Base-by-base conservation (phyloP, 371 early-diverging fungal genomes). In the Capniomyces stellatus region DNA sequence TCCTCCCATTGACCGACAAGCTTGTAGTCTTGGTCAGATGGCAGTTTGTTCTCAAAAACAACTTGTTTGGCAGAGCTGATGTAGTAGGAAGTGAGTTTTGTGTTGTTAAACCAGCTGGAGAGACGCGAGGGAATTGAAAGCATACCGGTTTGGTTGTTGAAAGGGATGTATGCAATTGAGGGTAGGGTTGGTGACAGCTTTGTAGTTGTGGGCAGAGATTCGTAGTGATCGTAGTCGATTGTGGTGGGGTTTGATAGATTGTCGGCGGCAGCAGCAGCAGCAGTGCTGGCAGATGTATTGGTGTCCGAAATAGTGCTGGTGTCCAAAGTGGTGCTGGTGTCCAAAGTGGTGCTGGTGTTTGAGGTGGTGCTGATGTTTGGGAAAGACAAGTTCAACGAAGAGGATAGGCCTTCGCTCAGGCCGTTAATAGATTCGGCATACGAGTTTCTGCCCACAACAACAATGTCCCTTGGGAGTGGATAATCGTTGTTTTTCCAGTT, bases 31-130 rank as follows among this genome's bases (percentile, higher is more conserved):
- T 18, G 3, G 18, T 22, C 27, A 18, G 23, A 51, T 8, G 51
- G 64, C 31, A 43, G 54, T 3, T 60, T 64, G 25, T 58, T 55
- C 51, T 68, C 67, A 40, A 64, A 55, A 39, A 67, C 69, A 15
- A 67, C 57, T 29, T 64, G 61, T 53, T 66, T 59, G 29, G 68
- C 68, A 52, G 64, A 66, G n/a, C 60, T 47, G 21, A 63, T 51
- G 29, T 63, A 67, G 57, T 27, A 24, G 25, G 61, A 58, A 12
- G 62, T 62, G 39, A 68, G 64, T 56, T 67, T 58, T 54, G 62
- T 62, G 52, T 67, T 60, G 52, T 67, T 61, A 58, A 67, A 67
- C n/a, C 64, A 68, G 54, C 58, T 57, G 58, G 52, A 67, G 22
- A 67, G 53, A 43, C 60, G 58, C 25, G 39, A 55, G 8, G 68